A percentile compares a stretch with the other conserved stretches of the same genome.
These are phyloP conservation scores for Boeremia lycopersici DNA, from an alignment of 2,329 filamentous ascomycete genomes.

Conservation along the genomic window DNA sequence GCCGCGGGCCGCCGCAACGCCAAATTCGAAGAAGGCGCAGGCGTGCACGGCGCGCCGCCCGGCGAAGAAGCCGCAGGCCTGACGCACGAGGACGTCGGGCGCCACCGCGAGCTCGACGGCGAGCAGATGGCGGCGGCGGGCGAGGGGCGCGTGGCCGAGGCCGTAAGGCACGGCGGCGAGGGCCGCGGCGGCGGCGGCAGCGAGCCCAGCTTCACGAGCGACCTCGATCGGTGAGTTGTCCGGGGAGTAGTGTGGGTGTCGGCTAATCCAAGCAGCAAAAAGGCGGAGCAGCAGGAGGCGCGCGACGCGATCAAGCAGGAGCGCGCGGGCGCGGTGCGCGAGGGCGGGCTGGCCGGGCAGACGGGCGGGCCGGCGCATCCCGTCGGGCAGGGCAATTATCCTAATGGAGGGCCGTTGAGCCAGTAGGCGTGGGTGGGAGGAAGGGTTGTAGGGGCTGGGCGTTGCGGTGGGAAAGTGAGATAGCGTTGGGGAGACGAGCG, in stretches of 20 bases:
- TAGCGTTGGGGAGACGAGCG: not conserved
- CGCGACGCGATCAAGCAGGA: constrained; percentile 50
- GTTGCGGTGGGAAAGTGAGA: not conserved
- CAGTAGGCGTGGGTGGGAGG: too few relatives aligned
- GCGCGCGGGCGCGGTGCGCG: constrained; percentile 45
- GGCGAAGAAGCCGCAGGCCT: constrained; percentile 53
- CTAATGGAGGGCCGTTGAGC: constrained; percentile 21
- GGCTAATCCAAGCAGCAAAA: too few relatives aligned
- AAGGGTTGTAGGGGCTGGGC: too few relatives aligned
- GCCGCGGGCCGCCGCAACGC: constrained; percentile 48
- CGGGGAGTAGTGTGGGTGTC: too few relatives aligned
- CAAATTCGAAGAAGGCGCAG: constrained; percentile 35
- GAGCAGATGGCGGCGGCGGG: constrained; percentile 57
- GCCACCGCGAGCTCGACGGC: constrained; percentile 54
- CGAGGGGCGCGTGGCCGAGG: constrained; percentile 52
- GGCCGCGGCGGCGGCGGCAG: constrained; percentile 43
- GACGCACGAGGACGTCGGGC: constrained; percentile 50
- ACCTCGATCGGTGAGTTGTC: constrained; percentile 54
- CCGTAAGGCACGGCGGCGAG: constrained; percentile 45
- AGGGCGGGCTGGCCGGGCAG: constrained; percentile 53
- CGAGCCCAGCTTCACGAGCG: constrained; percentile 50
- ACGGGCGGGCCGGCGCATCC: constrained; percentile 53
- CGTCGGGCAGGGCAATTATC: constrained; percentile 34
- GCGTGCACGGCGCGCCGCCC: constrained; percentile 51
- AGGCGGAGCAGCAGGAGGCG: constrained; percentile 54